A percentile compares a stretch with the other conserved stretches of the same genome.
phyloP scores from a whole-genome alignment of 2,329 filamentous ascomycete species.

The Keithomyces neogunnii region DNA sequence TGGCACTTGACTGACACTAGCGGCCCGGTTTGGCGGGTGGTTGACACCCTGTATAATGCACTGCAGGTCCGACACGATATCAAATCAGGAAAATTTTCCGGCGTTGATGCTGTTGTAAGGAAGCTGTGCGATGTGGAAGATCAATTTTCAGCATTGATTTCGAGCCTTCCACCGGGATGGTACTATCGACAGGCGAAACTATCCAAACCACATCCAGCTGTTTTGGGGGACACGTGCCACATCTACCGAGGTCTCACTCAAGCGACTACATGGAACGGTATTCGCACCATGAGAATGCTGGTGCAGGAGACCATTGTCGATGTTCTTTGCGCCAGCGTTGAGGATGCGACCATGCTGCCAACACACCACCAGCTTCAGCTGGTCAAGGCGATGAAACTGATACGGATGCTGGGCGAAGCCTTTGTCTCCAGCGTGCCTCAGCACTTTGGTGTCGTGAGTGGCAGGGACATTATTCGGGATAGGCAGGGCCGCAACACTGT shows the following conservation, averaged over 20 bases:
- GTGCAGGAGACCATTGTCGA: slow-evolving; percentile 39
- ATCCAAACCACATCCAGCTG: slow-evolving; percentile 29
- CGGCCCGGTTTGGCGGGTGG: slow-evolving; percentile 34
- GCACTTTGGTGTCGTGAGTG: slow-evolving; percentile 38
- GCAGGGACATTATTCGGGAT: slow-evolving; percentile 23
- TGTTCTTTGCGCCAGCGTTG: slow-evolving; percentile 28
- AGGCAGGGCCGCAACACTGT: slow-evolving; percentile 10
- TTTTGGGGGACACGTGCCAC: slow-evolving; percentile 33
- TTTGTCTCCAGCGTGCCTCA: slow-evolving; percentile 40
- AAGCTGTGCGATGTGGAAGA: slow-evolving; percentile 31
- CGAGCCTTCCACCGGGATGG: slow-evolving; percentile 30
- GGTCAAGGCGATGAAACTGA: slow-evolving; percentile 26
- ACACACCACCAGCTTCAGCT: slow-evolving; percentile 25
- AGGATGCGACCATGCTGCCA: slow-evolving; percentile 17
- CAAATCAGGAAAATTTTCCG: slow-evolving; percentile 26
- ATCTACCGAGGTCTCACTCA: slow-evolving; percentile 36
- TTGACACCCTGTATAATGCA: slow-evolving; percentile 34
- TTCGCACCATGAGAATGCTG: slow-evolving; percentile 37
- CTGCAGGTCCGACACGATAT: slow-evolving; percentile 40
- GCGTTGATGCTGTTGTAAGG: slow-evolving; percentile 25
- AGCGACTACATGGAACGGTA: slow-evolving; percentile 39
- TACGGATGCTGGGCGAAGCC: slow-evolving; percentile 31
- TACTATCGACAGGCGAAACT: slow-evolving; percentile 33
- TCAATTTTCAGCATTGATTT: slow-evolving; percentile 31
- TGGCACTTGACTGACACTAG: slow-evolving; percentile 23